Percentiles rank a stretch among this genome's conserved stretches.
Conservation (phyloP, 345 rosid species). For the Anastatica hierochuntica region DNA sequence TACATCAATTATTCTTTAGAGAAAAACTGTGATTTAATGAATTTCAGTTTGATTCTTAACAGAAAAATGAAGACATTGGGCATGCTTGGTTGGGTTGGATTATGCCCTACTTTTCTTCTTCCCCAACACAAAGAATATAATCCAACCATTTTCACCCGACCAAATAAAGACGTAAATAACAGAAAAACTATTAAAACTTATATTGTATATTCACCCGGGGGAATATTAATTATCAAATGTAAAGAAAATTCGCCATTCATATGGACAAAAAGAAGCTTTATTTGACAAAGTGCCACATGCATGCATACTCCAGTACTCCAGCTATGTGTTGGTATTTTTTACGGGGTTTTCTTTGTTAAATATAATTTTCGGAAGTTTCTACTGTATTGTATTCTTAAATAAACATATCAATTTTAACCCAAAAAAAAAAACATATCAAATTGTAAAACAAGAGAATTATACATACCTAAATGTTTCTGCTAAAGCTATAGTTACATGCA, state of each 20-base stretch:
- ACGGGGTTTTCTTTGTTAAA: too few relatives aligned
- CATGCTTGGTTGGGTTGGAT: conserved; percentile 36
- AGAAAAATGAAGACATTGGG: conserved; percentile 15
- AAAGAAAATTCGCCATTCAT: conserved; percentile 10
- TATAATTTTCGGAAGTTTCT: background rate
- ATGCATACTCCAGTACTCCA: conserved; percentile 1
- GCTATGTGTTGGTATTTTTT: background rate
- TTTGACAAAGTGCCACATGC: conserved; percentile 21
- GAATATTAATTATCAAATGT: background rate
- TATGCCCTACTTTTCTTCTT: conserved; percentile 50
- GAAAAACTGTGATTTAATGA: too few relatives aligned
- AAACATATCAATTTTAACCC: too few relatives aligned
- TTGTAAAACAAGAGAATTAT: background rate
- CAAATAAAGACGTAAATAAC: background rate
- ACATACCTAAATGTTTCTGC: background rate
- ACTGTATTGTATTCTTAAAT: background rate
- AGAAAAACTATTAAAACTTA: background rate
- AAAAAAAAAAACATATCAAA: background rate
- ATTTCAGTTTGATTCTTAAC: conserved; percentile 19
- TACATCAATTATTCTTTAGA: too few relatives aligned
- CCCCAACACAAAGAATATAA: conserved; percentile 42
- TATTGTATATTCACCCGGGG: background rate
- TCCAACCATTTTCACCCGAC: conserved; percentile 24
- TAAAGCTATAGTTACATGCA: background rate
- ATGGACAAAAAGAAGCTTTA: conserved; percentile 41